Conservation (phyloP, 139 green algal species). For the Volvox africanus region DNA sequence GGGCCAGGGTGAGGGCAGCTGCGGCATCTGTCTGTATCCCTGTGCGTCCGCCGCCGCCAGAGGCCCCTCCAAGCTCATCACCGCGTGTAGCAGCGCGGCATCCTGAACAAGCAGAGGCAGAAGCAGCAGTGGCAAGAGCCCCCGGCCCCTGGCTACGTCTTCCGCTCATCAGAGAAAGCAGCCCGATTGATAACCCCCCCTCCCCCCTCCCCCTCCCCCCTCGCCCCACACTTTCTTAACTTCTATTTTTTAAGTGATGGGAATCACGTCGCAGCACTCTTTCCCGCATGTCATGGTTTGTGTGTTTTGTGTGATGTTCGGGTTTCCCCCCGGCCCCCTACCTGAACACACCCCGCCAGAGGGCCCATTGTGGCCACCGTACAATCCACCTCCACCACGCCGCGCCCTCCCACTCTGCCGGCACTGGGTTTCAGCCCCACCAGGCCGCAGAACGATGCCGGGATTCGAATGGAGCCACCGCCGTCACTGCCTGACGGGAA, state of each 20-base stretch:
- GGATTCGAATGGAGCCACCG: constrained; percentile 88
- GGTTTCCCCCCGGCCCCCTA: background rate
- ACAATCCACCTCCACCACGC: constrained; percentile 53
- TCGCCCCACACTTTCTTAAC: background rate
- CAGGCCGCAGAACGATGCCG: constrained; percentile 83
- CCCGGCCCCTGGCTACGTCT: too few relatives aligned
- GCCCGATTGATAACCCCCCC: background rate
- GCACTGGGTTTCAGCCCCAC: constrained; percentile 83
- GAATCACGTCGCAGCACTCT: too few relatives aligned
- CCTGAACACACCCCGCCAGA: constrained; percentile 63
- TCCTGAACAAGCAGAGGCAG: constrained; percentile 32
- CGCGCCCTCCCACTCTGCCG: constrained; percentile 55
- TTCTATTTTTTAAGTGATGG: too few relatives aligned
- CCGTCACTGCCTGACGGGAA: constrained; percentile 73
- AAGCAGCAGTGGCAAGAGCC: too few relatives aligned
- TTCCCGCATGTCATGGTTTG: background rate
- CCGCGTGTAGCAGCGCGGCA: constrained; percentile 66
- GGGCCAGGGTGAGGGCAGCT: constrained; percentile 47
- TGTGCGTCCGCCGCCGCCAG: background rate
- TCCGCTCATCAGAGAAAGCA: too few relatives aligned
- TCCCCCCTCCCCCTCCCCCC: background rate
- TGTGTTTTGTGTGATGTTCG: background rate
- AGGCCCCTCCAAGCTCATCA: constrained; percentile 63
- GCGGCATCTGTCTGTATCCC: background rate
- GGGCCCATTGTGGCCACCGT: constrained; percentile 62